These are phyloP conservation scores for Candida nonsorbophila DNA, from an alignment of 805 yeast species.

Conservation along the genomic window DNA sequence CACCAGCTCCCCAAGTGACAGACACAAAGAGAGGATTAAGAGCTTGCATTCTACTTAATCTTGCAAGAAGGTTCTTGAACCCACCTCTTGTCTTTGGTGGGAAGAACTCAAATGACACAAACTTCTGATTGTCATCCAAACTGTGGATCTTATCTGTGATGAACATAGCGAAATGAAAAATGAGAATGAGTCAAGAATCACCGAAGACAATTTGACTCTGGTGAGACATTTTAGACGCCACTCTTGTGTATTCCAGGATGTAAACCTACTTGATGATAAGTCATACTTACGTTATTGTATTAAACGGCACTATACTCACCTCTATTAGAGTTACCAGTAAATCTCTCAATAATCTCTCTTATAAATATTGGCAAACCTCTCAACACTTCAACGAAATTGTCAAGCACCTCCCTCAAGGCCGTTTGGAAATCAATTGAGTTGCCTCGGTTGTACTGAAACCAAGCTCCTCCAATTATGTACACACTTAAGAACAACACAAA, in stretches of 20 bases:
- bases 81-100: conserved; percentile 97
- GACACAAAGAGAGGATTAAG: conserved; percentile 87
- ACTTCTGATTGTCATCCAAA: conserved; percentile 49
- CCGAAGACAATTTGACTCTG: background rate
- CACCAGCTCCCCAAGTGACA: conserved; percentile 99
- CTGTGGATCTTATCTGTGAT: conserved; percentile 46
- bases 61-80: conserved; percentile 72
- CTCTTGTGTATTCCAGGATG: too few species aligned
- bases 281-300: too few species aligned
- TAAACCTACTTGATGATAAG: too few species aligned
- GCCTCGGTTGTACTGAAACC: conserved; percentile 69
- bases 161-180: conserved; percentile 3
- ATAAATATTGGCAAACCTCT: conserved; percentile 60
- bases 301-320: conserved; percentile 94
- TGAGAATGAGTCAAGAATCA: background rate
- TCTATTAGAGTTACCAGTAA: conserved; percentile 59
- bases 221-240: too few species aligned
- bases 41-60: conserved; percentile 84
- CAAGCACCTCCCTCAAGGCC: conserved; percentile 67
- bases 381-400: conserved; percentile 54
- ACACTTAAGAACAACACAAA: conserved; percentile 64
- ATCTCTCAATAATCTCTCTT: conserved; percentile 60
- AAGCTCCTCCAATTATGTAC: conserved; percentile 68
- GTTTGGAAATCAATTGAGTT: conserved; percentile 70
- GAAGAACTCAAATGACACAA: conserved; percentile 88